These are phyloP conservation scores for Metarhizium guizhouense DNA, from an alignment of 2,329 filamentous ascomycete species.

Conservation along the genomic window DNA sequence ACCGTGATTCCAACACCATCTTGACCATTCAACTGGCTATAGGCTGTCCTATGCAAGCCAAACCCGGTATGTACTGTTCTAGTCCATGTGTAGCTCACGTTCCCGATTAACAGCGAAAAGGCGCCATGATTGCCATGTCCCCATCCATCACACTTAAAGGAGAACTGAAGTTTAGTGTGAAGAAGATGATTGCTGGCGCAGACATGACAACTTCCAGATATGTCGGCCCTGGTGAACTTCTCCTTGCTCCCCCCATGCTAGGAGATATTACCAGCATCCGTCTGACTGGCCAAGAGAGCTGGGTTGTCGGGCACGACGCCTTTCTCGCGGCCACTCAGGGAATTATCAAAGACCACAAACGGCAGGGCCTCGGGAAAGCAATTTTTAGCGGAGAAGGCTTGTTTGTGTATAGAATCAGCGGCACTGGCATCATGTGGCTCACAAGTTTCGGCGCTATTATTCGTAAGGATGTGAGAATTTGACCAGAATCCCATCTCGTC, in stretches of 20 bases:
- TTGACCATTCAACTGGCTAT: conserved; percentile 83
- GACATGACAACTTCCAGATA: conserved; percentile 72
- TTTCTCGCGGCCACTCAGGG: conserved; percentile 81
- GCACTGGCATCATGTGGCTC: conserved; percentile 77
- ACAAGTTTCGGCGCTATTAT: conserved; percentile 94
- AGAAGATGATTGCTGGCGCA: conserved; percentile 79
- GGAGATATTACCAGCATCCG: conserved; percentile 81
- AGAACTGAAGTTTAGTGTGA: conserved; percentile 74
- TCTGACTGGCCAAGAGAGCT: conserved; percentile 61
- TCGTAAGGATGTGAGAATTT: conserved; percentile 65
- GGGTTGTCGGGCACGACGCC: conserved; percentile 80
- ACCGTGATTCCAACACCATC: conserved; percentile 84
- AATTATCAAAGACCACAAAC: conserved; percentile 80
- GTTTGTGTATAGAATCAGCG: conserved; percentile 80
- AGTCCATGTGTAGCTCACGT: background rate
- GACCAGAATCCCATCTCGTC: background rate
- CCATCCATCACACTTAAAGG: conserved; percentile 79
- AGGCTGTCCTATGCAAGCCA: conserved; percentile 73
- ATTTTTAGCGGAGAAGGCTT: conserved; percentile 91
- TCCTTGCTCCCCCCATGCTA: conserved; percentile 70
- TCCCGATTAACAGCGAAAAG: conserved; percentile 26
- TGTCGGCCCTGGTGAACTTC: conserved; percentile 82
- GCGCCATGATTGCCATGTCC: conserved; percentile 92
- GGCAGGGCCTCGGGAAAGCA: conserved; percentile 77
- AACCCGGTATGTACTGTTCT: conserved; percentile 50